Percentiles rank a stretch among this genome's conserved stretches.
Evolutionary conservation across 164 flowering plant genomes (phyloP).

Genomic region (Magnolia kwangsiensis): DNA sequence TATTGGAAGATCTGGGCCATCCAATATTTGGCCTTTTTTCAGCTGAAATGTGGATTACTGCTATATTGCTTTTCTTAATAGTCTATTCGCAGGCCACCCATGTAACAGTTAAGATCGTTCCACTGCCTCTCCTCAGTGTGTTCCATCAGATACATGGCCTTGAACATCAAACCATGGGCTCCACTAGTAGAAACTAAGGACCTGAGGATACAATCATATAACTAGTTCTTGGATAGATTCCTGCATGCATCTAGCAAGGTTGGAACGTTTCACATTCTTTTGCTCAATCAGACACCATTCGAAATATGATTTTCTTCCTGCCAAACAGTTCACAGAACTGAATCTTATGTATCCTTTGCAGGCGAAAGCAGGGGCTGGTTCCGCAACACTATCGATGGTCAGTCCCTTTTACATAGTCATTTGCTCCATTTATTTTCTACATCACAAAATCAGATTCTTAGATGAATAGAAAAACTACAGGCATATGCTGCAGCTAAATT

Average conservation of each 20-base stretch:
- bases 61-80: too few relatives aligned
- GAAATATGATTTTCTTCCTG: neutral
- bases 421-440: neutral
- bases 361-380: slow-evolving; percentile 98
- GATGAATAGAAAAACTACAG: slow-evolving; percentile 17
- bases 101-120: too few relatives aligned
- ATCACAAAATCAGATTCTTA: neutral
- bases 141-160: too few relatives aligned
- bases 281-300: neutral
- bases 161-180: too few relatives aligned
- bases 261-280: neutral
- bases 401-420: slow-evolving; percentile 8
- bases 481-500: slow-evolving; percentile 94
- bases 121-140: too few relatives aligned
- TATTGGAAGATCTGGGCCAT: too few relatives aligned
- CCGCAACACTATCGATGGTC: slow-evolving; percentile 97
- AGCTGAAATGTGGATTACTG: too few relatives aligned
- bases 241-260: neutral
- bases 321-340: neutral
- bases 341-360: slow-evolving; percentile 29
- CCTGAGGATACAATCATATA: too few relatives aligned
- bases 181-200: too few relatives aligned
- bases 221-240: too few relatives aligned
- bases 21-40: too few relatives aligned
- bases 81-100: too few relatives aligned